Base-by-base conservation (phyloP, 495 filamentous ascomycete genomes). In the Penicillium coprophilum region DNA sequence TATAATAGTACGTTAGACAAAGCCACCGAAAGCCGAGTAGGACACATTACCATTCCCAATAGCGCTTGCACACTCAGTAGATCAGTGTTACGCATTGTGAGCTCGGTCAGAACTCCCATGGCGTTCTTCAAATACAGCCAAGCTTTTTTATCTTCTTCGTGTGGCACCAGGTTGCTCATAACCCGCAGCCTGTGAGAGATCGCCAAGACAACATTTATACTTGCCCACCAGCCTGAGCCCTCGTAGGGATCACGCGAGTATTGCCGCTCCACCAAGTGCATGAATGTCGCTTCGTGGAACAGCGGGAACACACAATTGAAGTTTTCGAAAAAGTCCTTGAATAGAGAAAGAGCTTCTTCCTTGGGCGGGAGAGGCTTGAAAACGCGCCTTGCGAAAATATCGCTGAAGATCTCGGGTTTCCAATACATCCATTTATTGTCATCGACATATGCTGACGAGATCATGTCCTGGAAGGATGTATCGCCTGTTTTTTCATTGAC, bases 221-320 rank as follows among this genome's bases (percentile, higher is more conserved):
- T 94, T 6, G 93, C 94, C 92, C 95, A 98, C 94, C 94, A 98
- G 10, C 94, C 94, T 24, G 91, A 94, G 38, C 92, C 91, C 67
- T 93, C 89, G 61, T 96, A 96, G n/a, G 93, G 94, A 63, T 96
- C 87, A 34, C 80, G 75, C 15, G 92, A 92, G 72, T 97, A 98
- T 63, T 97, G 92, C 59, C 87, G 85, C 60, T 96, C 90, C 20
- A 97, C 90, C 13, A 97, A 75, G 66, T 96, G 90, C 89, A 97
- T 96, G 66, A 98, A 98, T 0, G 94, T 97, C 13, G 93, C 91
- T 70, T 97, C 91, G 67, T 98, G 94, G 67, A 96, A 98, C 4
- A 98, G 80, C 43, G 94, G 94, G 68, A 97, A 96, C 82, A 97
- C 90, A 84, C 91, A 91, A 75, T 98, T 98, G 78, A 98, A 97